These are phyloP conservation scores for Pleurotus tuber-regium DNA, from an alignment of 768 basidiomycete species.

Conservation along the genomic window DNA sequence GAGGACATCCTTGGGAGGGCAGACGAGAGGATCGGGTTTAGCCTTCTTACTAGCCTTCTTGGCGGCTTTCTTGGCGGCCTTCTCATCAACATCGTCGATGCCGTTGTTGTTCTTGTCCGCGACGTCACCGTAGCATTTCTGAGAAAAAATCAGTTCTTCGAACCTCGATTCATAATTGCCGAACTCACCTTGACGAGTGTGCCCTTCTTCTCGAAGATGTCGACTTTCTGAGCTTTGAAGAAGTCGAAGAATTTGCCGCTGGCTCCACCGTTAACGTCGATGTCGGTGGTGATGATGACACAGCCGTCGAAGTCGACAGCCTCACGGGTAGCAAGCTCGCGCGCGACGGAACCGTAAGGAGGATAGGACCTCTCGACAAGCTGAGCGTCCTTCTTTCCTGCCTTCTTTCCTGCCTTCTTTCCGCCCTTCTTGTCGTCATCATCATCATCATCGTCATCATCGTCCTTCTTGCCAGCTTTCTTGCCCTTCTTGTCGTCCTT, in stretches of 20 bases:
- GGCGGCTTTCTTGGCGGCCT: background rate
- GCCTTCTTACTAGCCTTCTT: background rate
- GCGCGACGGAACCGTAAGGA: background rate
- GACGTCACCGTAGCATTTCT: constrained; percentile 1
- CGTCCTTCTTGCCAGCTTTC: background rate
- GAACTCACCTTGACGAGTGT: constrained; percentile 3
- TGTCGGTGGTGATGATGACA: constrained; percentile 2
- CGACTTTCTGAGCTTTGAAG: constrained; percentile 7
- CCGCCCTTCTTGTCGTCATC: background rate
- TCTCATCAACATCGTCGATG: background rate
- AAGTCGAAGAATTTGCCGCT: constrained; percentile 4
- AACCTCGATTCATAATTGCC: no score
- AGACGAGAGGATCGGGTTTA: constrained; percentile 6
- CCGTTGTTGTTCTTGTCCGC: background rate
- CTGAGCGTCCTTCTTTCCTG: constrained; percentile 6
- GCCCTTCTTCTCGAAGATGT: constrained; percentile 7
- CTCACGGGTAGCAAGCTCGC: background rate
- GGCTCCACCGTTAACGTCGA: constrained; percentile 5
- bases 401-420: background rate
- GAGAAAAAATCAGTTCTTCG: no score
- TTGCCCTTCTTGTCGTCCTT: background rate
- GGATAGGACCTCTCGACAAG: background rate
- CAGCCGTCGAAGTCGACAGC: constrained; percentile 6
- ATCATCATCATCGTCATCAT: background rate
- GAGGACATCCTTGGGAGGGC: constrained; percentile 1